A percentile compares a stretch with the other conserved stretches of the same genome.
Conservation (phyloP, 2,329 filamentous ascomycete species). For the Juglanconis oblonga region DNA sequence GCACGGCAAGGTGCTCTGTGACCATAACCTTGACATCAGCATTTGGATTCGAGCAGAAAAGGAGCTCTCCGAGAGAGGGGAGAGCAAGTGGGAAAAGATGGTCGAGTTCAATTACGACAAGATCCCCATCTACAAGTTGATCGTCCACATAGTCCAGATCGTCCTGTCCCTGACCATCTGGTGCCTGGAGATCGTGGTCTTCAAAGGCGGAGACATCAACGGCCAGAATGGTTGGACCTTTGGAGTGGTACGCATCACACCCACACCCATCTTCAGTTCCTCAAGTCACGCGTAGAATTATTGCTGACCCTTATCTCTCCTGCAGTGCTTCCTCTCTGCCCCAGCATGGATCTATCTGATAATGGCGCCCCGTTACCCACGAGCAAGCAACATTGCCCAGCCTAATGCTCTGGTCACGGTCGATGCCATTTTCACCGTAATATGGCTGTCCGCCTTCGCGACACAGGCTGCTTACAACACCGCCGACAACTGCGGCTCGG, state of each 20-base stretch:
- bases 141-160: slow-evolving; percentile 54
- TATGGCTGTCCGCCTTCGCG: slow-evolving; percentile 67
- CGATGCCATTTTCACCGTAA: slow-evolving; percentile 54
- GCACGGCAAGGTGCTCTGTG: neutral
- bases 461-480: slow-evolving; percentile 64
- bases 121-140: slow-evolving; percentile 55
- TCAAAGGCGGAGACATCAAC: slow-evolving; percentile 48
- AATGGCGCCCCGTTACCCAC: slow-evolving; percentile 61
- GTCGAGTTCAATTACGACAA: slow-evolving; percentile 54
- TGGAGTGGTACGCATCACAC: slow-evolving; percentile 44
- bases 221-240: slow-evolving; percentile 64
- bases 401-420: slow-evolving; percentile 59
- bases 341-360: slow-evolving; percentile 64
- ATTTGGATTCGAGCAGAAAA: neutral
- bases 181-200: slow-evolving; percentile 58
- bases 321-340: slow-evolving; percentile 61
- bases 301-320: slow-evolving; percentile 13
- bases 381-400: slow-evolving; percentile 59
- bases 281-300: neutral
- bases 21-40: neutral
- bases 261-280: neutral
- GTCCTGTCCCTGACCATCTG: slow-evolving; percentile 54
- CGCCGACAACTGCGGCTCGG: slow-evolving; percentile 50
- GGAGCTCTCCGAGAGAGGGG: neutral
- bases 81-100: slow-evolving; percentile 24